These are phyloP conservation scores for Lodderomyces pseudojiufengensis DNA, from an alignment of 1,139 yeast species.

Conservation along the genomic window DNA sequence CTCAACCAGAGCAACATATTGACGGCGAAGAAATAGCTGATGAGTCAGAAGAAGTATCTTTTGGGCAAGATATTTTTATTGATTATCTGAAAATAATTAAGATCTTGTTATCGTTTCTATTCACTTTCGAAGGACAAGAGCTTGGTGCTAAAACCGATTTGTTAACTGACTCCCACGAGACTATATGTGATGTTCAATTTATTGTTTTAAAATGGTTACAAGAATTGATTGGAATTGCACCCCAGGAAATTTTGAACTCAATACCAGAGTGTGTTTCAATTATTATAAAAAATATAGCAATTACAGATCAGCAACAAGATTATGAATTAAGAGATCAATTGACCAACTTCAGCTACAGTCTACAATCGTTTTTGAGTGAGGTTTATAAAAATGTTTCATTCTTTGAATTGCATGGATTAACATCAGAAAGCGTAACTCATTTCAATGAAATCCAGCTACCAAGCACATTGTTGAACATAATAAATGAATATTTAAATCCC, in stretches of 20 bases:
- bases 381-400: slow-evolving; percentile 13
- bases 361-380: slow-evolving; percentile 29
- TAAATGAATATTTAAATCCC: slow-evolving; percentile 32
- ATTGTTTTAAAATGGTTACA: slow-evolving; percentile 84
- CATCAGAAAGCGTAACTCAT: slow-evolving; percentile 38
- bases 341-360: slow-evolving; percentile 32
- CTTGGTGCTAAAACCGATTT: slow-evolving; percentile 26
- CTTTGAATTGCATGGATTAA: slow-evolving; percentile 28
- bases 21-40: slow-evolving; percentile 7
- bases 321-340: slow-evolving; percentile 37
- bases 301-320: slow-evolving; percentile 37
- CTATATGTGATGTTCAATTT: slow-evolving; percentile 72
- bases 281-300: slow-evolving; percentile 36
- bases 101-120: slow-evolving; percentile 73
- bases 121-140: slow-evolving; percentile 30
- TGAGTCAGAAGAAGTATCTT: slow-evolving; percentile 41
- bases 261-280: slow-evolving; percentile 44
- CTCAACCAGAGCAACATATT: slow-evolving; percentile 2
- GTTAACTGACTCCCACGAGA: slow-evolving; percentile 37
- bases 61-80: slow-evolving; percentile 82
- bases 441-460: slow-evolving; percentile 39
- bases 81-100: slow-evolving; percentile 80
- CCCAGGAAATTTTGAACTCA: slow-evolving; percentile 67
- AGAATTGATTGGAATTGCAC: slow-evolving; percentile 69
- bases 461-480: slow-evolving; percentile 31